Base-by-base conservation (phyloP, 805 yeast genomes). In the Priceomyces medius region DNA sequence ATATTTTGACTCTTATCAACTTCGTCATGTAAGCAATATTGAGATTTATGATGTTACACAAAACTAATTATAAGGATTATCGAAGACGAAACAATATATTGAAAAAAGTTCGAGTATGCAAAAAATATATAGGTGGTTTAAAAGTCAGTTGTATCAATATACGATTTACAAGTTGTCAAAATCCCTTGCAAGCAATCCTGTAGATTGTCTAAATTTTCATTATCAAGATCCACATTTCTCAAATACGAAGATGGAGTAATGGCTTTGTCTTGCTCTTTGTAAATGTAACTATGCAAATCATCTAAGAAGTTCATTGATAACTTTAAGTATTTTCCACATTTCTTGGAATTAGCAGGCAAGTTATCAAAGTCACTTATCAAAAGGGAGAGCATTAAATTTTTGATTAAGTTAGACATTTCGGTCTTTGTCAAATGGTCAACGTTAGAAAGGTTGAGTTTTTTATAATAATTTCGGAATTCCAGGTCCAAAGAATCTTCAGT, bases 351-450 rank as follows among this genome's bases (percentile, higher is more conserved):
- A 3, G 37, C 32, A 10, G 67, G 65, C 6, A 66, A 49, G 33
- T 56, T 51, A 19, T 49, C 47, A 35, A 54, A 58, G 41, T 61
- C 60, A 20, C 66, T 54, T 14, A 66, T 56, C 27, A 64, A 53
- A 28, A 70, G 48, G 28, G 63, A 55, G 12, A 65, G 55, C 64
- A 68, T 57, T 9, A 67, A 39, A 43, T 59, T 58, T 37, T 68
- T 68, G 44, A 68, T 48, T 21, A 61, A 31, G 43, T 62, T 64
- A 19, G 56, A 46, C 52, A 63, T 48, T 46, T 66, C 65, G 7
- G 47, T 45, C 38, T 48, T 54, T 18, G 58, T 43, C 37, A 66
- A 46, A 2, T 39, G 28, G 45, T 68, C 73, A n/a, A 67, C 52
- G 38, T 61, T 51, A 10, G 41, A 40, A 19, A 67, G 51, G 31